Conservation (phyloP, 345 rosid genomes). For the Firmiana major region DNA sequence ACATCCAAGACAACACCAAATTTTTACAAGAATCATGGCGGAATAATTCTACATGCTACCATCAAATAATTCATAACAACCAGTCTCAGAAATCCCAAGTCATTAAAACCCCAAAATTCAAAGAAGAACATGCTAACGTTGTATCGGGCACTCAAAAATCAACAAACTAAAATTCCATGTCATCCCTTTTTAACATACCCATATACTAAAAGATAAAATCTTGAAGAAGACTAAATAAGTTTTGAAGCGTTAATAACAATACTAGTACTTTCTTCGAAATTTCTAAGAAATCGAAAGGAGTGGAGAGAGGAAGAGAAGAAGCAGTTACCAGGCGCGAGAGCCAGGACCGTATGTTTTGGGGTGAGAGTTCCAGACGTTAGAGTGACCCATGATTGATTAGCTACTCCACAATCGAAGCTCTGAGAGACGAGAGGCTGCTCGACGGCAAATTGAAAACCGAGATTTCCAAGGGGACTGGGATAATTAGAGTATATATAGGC, state of each 20-base stretch:
- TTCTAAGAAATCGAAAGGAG: not conserved
- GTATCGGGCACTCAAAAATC: not conserved
- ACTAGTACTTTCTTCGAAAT: not conserved
- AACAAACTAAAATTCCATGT: not conserved
- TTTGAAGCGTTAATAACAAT: not conserved
- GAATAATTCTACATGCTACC: not conserved
- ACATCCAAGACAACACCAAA: not conserved
- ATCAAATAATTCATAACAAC: not conserved
- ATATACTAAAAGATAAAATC: not conserved
- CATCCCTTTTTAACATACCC: not conserved
- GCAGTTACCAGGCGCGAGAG: slow-evolving; percentile 42
- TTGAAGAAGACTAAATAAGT: not conserved
- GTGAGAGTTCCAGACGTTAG: slow-evolving; percentile 57
- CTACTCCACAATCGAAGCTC: not conserved
- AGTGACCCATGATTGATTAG: slow-evolving; percentile 41
- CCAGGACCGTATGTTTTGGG: slow-evolving; percentile 56
- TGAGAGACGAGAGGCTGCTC: not conserved
- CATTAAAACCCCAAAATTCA: not conserved
- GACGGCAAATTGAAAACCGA: not conserved
- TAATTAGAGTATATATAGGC: not conserved
- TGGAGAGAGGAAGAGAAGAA: not conserved
- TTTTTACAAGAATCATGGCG: not conserved
- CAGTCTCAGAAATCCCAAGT: not conserved
- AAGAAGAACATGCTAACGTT: not conserved
- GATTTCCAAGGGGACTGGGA: not conserved